These are phyloP conservation scores for Aspergillus sp. DNA, from an alignment of 2,329 filamentous ascomycete species.

Conservation along the genomic window DNA sequence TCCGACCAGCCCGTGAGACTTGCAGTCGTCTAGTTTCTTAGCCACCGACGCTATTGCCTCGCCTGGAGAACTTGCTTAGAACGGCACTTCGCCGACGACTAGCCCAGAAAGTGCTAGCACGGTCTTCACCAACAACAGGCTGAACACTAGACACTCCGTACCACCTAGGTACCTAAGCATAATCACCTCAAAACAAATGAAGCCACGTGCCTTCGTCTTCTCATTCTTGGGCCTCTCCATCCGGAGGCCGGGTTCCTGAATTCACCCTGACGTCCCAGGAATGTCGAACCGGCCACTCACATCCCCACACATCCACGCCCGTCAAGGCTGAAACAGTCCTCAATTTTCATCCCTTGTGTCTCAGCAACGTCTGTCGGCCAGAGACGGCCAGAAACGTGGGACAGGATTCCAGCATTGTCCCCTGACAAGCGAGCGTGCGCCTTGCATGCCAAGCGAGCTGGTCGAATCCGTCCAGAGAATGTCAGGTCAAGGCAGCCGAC, in stretches of 20 bases:
- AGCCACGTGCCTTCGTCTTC: not conserved
- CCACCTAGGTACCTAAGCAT: too few relatives aligned
- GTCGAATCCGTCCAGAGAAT: too few relatives aligned
- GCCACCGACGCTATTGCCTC: constrained; percentile 2
- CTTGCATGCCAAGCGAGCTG: too few relatives aligned
- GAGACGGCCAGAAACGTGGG: not conserved
- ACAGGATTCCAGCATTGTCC: not conserved
- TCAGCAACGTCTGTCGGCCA: constrained; percentile 8
- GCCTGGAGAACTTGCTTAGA: constrained; percentile 2
- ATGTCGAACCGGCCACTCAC: constrained; percentile 1
- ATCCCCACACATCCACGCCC: not conserved
- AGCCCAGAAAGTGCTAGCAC: not conserved
- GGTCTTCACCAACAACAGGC: not conserved
- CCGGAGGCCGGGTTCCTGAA: not conserved
- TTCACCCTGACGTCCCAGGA: constrained; percentile 6
- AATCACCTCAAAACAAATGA: not conserved
- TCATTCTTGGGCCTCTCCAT: not conserved
- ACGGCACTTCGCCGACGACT: not conserved
- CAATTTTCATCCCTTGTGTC: constrained; percentile 16
- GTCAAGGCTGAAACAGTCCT: constrained; percentile 12
- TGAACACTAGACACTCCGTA: too few relatives aligned
- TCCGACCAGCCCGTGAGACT: not conserved
- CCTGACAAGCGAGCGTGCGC: not conserved
- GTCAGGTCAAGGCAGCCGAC: too few relatives aligned
- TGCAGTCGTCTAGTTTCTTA: not conserved